A percentile compares a stretch with the other conserved stretches of the same genome.
Conservation (phyloP, 495 filamentous ascomycete genomes). For the Penicillium angulare region DNA sequence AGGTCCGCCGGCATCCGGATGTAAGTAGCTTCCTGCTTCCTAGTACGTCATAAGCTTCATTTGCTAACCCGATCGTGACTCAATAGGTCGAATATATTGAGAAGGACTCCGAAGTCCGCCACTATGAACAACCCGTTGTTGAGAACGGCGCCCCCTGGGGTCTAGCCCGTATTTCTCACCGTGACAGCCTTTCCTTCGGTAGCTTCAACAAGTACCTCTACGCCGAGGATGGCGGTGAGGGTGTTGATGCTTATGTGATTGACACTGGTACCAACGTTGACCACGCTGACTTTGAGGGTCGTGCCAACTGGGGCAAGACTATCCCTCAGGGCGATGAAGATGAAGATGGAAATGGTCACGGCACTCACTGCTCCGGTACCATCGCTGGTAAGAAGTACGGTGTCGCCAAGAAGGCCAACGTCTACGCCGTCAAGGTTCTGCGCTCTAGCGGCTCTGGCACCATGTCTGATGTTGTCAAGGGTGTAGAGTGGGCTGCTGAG, state of each 20-base stretch:
- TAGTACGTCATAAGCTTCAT: constrained; percentile 1
- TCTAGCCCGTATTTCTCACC: constrained; percentile 95
- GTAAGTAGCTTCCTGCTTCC: constrained; percentile 58
- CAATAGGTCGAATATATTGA: constrained; percentile 92
- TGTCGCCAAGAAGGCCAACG: constrained; percentile 97
- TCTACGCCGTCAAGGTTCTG: constrained; percentile 97
- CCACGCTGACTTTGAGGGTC: constrained; percentile 96
- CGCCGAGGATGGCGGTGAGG: constrained; percentile 86
- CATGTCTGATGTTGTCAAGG: constrained; percentile 98
- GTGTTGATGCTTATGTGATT: constrained; percentile 98
- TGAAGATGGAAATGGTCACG: constrained; percentile 95
- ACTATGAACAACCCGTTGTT: constrained; percentile 56
- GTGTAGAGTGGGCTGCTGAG: constrained; percentile 92
- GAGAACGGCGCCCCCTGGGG: constrained; percentile 98
- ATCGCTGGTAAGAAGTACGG: constrained; percentile 97
- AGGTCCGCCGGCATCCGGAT: constrained; percentile 94
- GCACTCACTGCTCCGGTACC: constrained; percentile 98
- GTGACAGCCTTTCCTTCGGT: constrained; percentile 78
- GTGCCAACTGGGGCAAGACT: constrained; percentile 95
- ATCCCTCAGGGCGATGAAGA: constrained; percentile 82
- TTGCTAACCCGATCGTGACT: constrained; percentile 12
- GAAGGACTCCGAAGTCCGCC: constrained; percentile 87
- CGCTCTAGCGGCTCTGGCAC: constrained; percentile 95
- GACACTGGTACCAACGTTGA: constrained; percentile 93
- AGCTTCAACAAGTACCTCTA: constrained; percentile 99